phyloP scores from a whole-genome alignment of 2,329 filamentous ascomycete genomes.

The Phialophora verrucosa region DNA sequence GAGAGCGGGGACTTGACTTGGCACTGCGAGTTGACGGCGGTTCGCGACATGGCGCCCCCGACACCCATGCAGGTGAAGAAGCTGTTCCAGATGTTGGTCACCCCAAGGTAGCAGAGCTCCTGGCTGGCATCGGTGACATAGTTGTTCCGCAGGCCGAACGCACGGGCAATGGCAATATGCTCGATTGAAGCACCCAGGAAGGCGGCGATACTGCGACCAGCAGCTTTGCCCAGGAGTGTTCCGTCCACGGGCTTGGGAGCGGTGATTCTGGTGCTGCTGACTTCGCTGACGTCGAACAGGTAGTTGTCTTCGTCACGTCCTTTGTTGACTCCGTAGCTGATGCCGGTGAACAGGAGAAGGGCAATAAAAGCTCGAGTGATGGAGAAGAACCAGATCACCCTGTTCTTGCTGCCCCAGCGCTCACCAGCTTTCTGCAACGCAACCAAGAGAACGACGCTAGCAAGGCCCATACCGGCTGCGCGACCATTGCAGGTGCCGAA shows the following conservation, averaged over 20 bases:
- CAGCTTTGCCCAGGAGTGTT: constrained; percentile 60
- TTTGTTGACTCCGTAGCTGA: constrained; percentile 67
- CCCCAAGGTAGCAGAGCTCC: constrained; percentile 68
- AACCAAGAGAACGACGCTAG: constrained; percentile 62
- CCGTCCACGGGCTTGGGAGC: constrained; percentile 56
- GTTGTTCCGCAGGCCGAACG: constrained; percentile 66
- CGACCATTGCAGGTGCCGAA: constrained; percentile 64
- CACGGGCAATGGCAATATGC: constrained; percentile 68
- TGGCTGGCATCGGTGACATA: constrained; percentile 69
- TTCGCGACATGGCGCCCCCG: constrained; percentile 70
- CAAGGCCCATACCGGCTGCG: constrained; percentile 65
- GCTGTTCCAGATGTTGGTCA: constrained; percentile 67
- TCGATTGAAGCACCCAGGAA: constrained; percentile 67
- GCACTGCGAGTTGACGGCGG: constrained; percentile 69
- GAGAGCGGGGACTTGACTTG: constrained; percentile 67
- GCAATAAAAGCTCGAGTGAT: constrained; percentile 67
- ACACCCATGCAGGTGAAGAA: constrained; percentile 70
- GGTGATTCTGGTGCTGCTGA: constrained; percentile 61
- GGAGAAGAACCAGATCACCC: constrained; percentile 63
- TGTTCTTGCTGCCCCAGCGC: constrained; percentile 64
- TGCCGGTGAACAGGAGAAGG: constrained; percentile 66
- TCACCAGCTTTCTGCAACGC: constrained; percentile 64
- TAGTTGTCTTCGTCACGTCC: constrained; percentile 51
- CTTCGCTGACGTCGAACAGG: constrained; percentile 65
- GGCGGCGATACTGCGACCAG: constrained; percentile 62